These are phyloP conservation scores for Diaporthe sp. DNA, from an alignment of 2,329 filamentous ascomycete species.

Conservation along the genomic window DNA sequence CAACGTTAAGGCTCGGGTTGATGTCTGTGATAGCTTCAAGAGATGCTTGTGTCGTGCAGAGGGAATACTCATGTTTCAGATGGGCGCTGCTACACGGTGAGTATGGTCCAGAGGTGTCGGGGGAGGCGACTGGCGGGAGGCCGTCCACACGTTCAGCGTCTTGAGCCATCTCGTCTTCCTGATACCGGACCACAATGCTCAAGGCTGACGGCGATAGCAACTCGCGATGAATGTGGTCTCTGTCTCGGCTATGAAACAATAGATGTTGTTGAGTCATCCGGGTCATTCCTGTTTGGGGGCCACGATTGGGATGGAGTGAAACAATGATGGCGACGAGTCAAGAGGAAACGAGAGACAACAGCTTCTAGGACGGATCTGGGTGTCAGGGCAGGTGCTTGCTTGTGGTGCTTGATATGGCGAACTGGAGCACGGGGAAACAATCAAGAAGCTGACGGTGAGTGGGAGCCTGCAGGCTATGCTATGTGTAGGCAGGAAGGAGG, in stretches of 20 bases:
- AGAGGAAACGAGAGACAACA: constrained; percentile 31
- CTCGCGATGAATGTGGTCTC: constrained; percentile 22
- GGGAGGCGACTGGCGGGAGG: constrained; percentile 10
- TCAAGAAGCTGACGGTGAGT: constrained; percentile 33
- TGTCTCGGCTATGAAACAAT: constrained; percentile 41
- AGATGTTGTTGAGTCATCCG: constrained; percentile 36
- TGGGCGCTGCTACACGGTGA: constrained; percentile 22
- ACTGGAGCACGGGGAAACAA: constrained; percentile 32
- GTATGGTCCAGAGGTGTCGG: constrained; percentile 12
- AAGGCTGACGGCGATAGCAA: constrained; percentile 8
- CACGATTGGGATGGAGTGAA: constrained; percentile 26
- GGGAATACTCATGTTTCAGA: constrained; percentile 38
- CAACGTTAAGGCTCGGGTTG: not conserved
- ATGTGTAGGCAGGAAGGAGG: not conserved
- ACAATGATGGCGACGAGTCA: constrained; percentile 35
- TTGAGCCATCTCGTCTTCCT: constrained; percentile 19
- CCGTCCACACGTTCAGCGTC: constrained; percentile 8
- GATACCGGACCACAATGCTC: constrained; percentile 2
- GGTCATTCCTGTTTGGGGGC: constrained; percentile 5
- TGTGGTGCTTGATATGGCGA: constrained; percentile 39
- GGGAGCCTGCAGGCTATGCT: constrained; percentile 24
- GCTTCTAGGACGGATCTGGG: not conserved
- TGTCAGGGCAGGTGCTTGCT: constrained; percentile 35
- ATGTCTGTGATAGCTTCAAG: constrained; percentile 28
- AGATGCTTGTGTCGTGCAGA: constrained; percentile 41